Percentiles rank a stretch among this genome's conserved stretches.
These are phyloP conservation scores for Apiotrichum akiyoshidainum DNA, from an alignment of 1,284 basidiomycete genomes.

Conservation along the genomic window DNA sequence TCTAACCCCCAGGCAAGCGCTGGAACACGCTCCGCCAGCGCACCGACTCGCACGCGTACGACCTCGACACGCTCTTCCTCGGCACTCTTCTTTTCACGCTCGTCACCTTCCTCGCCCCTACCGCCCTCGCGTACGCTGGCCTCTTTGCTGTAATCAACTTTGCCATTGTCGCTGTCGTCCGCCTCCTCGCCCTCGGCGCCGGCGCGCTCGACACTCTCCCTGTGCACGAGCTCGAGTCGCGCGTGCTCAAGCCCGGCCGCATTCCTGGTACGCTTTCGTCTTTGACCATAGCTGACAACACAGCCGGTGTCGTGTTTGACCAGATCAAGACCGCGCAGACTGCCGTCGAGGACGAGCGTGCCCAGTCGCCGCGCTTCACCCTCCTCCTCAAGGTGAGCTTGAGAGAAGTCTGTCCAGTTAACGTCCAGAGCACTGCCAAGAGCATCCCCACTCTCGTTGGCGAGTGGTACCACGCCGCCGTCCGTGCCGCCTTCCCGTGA, in stretches of 20 bases:
- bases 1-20: slow-evolving; percentile 65
- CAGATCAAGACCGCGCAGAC: background rate
- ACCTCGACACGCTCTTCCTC: slow-evolving; percentile 87
- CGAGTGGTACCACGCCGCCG: slow-evolving; percentile 5
- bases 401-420: background rate
- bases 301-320: slow-evolving; percentile 6
- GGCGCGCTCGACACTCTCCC: slow-evolving; percentile 10
- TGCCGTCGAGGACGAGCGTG: background rate
- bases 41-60: slow-evolving; percentile 84
- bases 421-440: background rate
- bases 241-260: background rate
- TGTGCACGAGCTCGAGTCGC: background rate
- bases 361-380: slow-evolving; percentile 2
- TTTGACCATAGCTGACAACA: background rate
- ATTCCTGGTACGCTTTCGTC: slow-evolving; percentile 1
- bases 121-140: slow-evolving; percentile 77
- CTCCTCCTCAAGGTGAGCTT: slow-evolving; percentile 4
- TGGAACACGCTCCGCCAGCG: slow-evolving; percentile 74
- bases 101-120: slow-evolving; percentile 84
- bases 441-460: background rate
- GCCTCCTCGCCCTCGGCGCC: background rate
- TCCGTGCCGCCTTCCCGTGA: background rate
- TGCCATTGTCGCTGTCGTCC: background rate
- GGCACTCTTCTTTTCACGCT: slow-evolving; percentile 94
- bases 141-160: slow-evolving; percentile 61